Evolutionary conservation across 2,329 filamentous ascomycete genomes (phyloP).

Genomic region (Ophiostoma sp.): DNA sequence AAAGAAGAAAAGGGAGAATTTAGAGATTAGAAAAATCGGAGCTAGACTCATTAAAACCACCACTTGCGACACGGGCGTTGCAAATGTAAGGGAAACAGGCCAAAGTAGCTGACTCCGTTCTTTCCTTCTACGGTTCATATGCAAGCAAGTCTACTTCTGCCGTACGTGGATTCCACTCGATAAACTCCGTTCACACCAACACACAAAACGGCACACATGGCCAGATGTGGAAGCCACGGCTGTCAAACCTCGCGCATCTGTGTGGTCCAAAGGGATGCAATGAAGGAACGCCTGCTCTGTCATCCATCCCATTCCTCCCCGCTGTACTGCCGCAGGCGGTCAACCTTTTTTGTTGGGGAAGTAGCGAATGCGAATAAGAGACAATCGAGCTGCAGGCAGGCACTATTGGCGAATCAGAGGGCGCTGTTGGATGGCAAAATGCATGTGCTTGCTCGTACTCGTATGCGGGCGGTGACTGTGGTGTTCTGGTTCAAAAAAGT

Average conservation of each 20-base stretch:
- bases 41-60: background rate
- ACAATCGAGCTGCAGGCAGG: background rate
- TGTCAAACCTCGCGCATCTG: background rate
- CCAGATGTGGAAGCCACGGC: background rate
- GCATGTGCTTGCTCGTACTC: constrained; percentile 19
- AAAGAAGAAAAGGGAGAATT: background rate
- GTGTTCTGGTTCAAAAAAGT: background rate
- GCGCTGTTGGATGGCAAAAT: background rate
- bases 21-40: background rate
- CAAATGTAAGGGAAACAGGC: background rate
- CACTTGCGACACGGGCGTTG: background rate
- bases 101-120: background rate
- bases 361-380: constrained; percentile 26
- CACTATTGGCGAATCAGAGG: background rate
- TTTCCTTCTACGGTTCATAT: background rate
- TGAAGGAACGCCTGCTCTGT: constrained; percentile 1
- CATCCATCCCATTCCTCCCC: background rate
- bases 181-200: background rate
- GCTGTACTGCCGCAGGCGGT: background rate
- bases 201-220: background rate
- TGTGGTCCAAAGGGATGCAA: constrained; percentile 1
- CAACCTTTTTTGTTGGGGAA: constrained; percentile 21
- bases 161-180: background rate
- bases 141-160: background rate
- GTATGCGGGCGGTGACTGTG: background rate